Percentiles rank a stretch among this genome's conserved stretches.
phyloP scores from a whole-genome alignment of 192 early-diverging fungal genomes.

The Gryganskiella cystojenkinii region DNA sequence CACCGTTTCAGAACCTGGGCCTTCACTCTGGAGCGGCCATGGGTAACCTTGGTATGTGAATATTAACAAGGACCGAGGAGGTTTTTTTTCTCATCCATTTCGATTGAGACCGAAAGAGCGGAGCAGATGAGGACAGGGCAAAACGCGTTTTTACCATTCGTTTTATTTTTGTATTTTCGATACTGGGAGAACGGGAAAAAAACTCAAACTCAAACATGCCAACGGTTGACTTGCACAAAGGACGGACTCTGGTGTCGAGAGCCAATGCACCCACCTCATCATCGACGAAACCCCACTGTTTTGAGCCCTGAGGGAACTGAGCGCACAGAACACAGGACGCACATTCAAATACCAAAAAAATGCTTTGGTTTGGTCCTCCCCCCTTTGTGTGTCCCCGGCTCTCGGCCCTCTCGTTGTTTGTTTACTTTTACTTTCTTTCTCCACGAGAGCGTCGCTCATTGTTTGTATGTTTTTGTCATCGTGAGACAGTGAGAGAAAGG shows the following conservation, averaged over 20 bases:
- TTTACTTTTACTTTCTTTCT: neutral
- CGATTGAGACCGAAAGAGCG: neutral
- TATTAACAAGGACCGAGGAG: no score
- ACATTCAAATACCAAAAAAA: no score
- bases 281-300: no score
- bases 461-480: no score
- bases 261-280: no score
- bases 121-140: neutral
- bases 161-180: conserved; percentile 2
- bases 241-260: neutral
- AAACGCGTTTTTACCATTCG: neutral
- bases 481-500: no score
- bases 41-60: conserved; percentile 64
- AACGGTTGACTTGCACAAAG: neutral
- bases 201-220: neutral
- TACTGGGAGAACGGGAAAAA: no score
- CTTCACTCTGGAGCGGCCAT: conserved; percentile 62
- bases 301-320: no score
- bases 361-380: no score
- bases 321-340: no score
- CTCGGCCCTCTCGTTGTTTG: neutral
- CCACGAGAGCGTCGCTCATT: neutral
- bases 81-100: conserved; percentile 5
- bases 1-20: conserved; percentile 40
- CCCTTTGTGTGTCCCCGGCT: no score